These are phyloP conservation scores for Sugiyamaella castrensis DNA, from an alignment of 1,139 yeast genomes.

Conservation along the genomic window DNA sequence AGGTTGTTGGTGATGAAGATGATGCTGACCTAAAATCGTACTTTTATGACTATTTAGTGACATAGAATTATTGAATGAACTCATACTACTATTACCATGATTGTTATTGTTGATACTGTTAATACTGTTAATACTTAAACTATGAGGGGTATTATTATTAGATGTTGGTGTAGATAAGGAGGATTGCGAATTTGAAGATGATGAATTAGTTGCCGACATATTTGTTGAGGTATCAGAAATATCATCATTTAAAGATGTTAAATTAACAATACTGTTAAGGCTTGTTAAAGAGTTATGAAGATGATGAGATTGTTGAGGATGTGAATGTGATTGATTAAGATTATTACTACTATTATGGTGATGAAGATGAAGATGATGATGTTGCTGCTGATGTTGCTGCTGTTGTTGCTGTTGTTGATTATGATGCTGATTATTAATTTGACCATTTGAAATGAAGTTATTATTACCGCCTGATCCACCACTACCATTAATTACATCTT, in stretches of 20 bases:
- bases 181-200: no score
- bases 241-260: slow-evolving; percentile 4
- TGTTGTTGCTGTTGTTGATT: neutral
- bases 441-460: neutral
- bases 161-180: no score
- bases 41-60: neutral
- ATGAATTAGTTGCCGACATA: no score
- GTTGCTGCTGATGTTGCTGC: slow-evolving; percentile 1
- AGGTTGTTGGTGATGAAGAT: no score
- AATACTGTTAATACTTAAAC: no score
- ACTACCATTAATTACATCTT: no score
- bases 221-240: neutral
- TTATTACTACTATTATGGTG: neutral
- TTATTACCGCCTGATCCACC: neutral
- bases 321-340: neutral
- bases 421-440: neutral
- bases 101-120: neutral
- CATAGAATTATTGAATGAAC: neutral
- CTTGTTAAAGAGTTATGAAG: neutral
- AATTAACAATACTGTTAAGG: no score
- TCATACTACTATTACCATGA: neutral
- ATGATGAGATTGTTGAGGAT: neutral
- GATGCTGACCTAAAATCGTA: neutral
- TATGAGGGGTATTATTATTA: no score
- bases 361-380: neutral